These are phyloP conservation scores for Cytospora paraplurivora DNA, from an alignment of 2,329 filamentous ascomycete genomes.

Conservation along the genomic window DNA sequence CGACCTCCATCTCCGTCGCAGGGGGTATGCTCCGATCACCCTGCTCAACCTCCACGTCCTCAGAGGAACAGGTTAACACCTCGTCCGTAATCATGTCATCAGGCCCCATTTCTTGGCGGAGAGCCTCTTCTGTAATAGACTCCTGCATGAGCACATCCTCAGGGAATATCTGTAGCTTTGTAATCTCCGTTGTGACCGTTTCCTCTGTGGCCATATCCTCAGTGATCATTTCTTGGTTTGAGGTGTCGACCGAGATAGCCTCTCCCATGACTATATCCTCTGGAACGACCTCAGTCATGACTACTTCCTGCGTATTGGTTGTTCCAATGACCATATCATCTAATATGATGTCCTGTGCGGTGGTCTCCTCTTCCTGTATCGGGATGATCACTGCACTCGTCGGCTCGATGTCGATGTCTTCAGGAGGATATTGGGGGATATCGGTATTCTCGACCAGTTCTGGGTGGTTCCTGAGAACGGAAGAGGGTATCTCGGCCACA, in stretches of 20 bases:
- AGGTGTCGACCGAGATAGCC: not conserved
- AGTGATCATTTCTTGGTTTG: too few relatives aligned
- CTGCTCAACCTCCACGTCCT: not conserved
- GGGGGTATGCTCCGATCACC: not conserved
- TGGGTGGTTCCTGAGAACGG: too few relatives aligned
- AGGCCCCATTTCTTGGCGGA: too few relatives aligned
- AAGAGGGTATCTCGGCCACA: not conserved
- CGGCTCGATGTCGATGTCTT: not conserved
- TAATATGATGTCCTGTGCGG: not conserved
- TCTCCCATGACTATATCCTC: not conserved
- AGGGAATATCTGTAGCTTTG: not conserved
- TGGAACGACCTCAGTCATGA: not conserved
- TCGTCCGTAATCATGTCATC: too few relatives aligned
- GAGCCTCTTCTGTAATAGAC: too few relatives aligned
- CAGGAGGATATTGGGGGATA: too few relatives aligned
- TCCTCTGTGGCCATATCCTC: too few relatives aligned
- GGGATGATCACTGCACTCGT: too few relatives aligned
- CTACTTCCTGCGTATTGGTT: not conserved
- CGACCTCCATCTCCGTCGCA: not conserved
- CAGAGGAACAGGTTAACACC: not conserved
- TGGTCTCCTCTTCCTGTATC: not conserved
- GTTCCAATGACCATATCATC: not conserved
- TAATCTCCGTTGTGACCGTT: too few relatives aligned
- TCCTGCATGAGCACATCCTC: not conserved
- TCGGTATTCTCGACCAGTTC: not conserved